phyloP scores from a whole-genome alignment of 1,139 yeast species.

The Lodderomyces metapsilosis region DNA sequence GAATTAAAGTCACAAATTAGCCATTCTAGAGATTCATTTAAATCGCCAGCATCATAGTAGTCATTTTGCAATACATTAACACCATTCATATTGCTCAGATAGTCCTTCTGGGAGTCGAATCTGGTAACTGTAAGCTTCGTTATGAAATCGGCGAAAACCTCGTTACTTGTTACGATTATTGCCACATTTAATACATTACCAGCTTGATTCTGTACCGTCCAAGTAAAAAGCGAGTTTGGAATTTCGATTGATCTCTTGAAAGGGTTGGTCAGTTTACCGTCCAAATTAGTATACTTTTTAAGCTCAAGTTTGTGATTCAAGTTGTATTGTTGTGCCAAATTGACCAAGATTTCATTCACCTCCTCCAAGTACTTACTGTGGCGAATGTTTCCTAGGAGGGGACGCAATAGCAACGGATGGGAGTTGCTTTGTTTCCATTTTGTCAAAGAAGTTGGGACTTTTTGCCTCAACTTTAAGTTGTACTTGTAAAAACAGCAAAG shows the following conservation, averaged over 20 bases:
- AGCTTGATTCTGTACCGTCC: conserved; percentile 15
- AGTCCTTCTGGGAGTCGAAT: conserved; percentile 29
- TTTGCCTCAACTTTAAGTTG: conserved; percentile 47
- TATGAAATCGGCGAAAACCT: conserved; percentile 40
- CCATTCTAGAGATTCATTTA: conserved; percentile 70
- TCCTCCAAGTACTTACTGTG: conserved; percentile 54
- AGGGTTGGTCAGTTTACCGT: conserved; percentile 24
- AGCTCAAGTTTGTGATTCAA: conserved; percentile 20
- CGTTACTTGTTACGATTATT: conserved; percentile 39
- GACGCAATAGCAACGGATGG: conserved; percentile 57
- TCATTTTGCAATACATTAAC: conserved; percentile 41
- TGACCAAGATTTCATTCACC: conserved; percentile 41
- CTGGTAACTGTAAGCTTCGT: conserved; percentile 31
- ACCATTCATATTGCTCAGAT: conserved; percentile 34
- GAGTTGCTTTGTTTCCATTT: conserved; percentile 50
- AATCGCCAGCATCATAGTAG: conserved; percentile 59
- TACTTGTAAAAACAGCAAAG: conserved; percentile 58
- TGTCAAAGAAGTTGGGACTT: conserved; percentile 48
- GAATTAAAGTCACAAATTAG: conserved; percentile 37
- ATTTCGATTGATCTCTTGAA: conserved; percentile 41
- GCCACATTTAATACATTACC: conserved; percentile 25
- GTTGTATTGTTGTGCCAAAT: conserved; percentile 20
- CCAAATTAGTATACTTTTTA: conserved; percentile 23
- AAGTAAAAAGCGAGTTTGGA: conserved; percentile 29
- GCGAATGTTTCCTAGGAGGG: conserved; percentile 66